These are phyloP conservation scores for Heterobasidion annosum DNA, from an alignment of 1,284 basidiomycete species.

Conservation along the genomic window DNA sequence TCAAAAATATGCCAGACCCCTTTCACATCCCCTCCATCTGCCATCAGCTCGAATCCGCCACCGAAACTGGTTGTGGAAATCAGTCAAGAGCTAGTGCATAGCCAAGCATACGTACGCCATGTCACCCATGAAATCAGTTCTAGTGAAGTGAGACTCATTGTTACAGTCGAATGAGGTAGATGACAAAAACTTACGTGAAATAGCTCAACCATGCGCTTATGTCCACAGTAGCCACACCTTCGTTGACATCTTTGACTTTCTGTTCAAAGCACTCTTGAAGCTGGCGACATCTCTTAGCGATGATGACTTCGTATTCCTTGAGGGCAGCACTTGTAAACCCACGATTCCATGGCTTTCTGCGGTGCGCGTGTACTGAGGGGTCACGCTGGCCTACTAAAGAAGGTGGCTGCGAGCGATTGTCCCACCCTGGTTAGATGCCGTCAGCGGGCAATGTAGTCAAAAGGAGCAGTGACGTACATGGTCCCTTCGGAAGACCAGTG, in stretches of 20 bases:
- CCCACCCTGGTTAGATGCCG: neutral
- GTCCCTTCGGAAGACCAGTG: constrained; percentile 3
- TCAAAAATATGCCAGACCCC: constrained; percentile 7
- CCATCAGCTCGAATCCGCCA: constrained; percentile 12
- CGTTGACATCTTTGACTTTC: neutral
- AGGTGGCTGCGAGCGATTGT: neutral
- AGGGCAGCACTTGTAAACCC: constrained; percentile 10
- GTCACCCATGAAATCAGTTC: constrained; percentile 15
- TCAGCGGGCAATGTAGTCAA: neutral
- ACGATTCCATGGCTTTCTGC: constrained; percentile 12
- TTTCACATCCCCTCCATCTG: constrained; percentile 5
- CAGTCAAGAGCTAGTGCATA: neutral
- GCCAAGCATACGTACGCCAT: constrained; percentile 8
- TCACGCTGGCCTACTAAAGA: constrained; percentile 5
- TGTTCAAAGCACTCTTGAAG: neutral
- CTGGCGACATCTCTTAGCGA: constrained; percentile 1
- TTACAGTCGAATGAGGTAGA: neutral
- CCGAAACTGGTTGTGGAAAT: constrained; percentile 7
- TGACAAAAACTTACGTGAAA: constrained; percentile 8
- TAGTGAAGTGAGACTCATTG: neutral
- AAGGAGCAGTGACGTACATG: constrained; percentile 3
- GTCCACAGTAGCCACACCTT: neutral
- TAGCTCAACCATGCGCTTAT: constrained; percentile 13
- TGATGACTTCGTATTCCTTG: constrained; percentile 10
- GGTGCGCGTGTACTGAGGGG: constrained; percentile 5